phyloP scores from a whole-genome alignment of 805 yeast genomes.

The Candida ovalis region DNA sequence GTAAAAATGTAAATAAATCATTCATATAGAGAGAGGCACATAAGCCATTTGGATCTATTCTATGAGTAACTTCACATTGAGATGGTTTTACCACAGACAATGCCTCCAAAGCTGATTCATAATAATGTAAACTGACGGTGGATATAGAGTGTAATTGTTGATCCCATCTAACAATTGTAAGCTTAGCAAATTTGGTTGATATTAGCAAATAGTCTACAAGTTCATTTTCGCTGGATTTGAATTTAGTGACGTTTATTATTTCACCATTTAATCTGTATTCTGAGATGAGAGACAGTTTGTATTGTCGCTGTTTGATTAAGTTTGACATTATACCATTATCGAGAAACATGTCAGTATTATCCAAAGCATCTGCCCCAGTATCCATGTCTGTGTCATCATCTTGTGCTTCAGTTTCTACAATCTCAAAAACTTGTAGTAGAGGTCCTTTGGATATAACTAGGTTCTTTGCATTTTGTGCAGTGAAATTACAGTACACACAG shows the following conservation, averaged over 20 bases:
- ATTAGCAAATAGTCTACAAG: constrained; percentile 57
- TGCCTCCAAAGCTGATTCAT: constrained; percentile 63
- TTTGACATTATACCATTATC: constrained; percentile 20
- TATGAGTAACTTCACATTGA: constrained; percentile 39
- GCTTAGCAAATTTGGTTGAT: constrained; percentile 69
- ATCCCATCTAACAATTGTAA: constrained; percentile 76
- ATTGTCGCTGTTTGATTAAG: constrained; percentile 14
- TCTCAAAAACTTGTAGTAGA: constrained; percentile 57
- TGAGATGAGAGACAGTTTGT: constrained; percentile 41
- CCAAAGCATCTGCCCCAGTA: constrained; percentile 13
- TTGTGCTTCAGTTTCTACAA: constrained; percentile 27
- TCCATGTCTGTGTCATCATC: constrained; percentile 14
- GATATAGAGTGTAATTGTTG: constrained; percentile 45
- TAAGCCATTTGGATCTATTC: constrained; percentile 58
- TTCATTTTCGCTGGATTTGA: constrained; percentile 46
- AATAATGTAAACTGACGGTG: constrained; percentile 80
- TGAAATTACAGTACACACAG: constrained; percentile 45
- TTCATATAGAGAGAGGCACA: constrained; percentile 58
- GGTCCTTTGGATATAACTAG: constrained; percentile 70
- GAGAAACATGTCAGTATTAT: constrained; percentile 17
- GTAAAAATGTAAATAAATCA: constrained; percentile 69
- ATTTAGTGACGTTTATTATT: constrained; percentile 51
- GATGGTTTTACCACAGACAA: constrained; percentile 40
- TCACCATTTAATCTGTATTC: constrained; percentile 73
- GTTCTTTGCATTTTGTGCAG: constrained; percentile 40